Evolutionary conservation across 2,329 filamentous ascomycete species (phyloP).

Genomic region (Hypoxylon sp.): DNA sequence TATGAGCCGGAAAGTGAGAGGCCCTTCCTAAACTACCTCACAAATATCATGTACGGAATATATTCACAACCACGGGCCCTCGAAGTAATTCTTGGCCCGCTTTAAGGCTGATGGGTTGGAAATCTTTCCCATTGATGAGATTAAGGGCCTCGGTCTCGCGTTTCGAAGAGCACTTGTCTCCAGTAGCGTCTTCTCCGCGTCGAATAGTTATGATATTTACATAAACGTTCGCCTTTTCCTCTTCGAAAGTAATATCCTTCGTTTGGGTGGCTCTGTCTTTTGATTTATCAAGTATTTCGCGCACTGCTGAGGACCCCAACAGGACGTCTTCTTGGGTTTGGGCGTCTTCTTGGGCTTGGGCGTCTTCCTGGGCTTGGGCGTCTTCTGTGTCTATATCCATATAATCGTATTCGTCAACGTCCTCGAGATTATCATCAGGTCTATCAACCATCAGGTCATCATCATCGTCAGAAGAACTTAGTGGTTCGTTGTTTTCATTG

Average conservation of each 20-base stretch:
- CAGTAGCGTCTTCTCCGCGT: not conserved
- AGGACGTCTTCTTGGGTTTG: too few species aligned
- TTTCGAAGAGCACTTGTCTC: not conserved
- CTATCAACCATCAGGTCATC: not conserved
- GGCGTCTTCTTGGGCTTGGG: too few species aligned
- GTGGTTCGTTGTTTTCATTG: not conserved
- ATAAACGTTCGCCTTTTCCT: not conserved
- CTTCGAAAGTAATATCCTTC: not conserved
- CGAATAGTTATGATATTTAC: not conserved
- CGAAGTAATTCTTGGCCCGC: not conserved
- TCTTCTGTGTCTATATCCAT: not conserved
- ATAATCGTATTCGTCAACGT: not conserved
- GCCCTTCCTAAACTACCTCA: not conserved
- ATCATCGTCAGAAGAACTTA: not conserved
- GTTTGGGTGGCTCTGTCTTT: not conserved
- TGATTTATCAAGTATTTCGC: not conserved
- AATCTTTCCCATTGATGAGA: not conserved
- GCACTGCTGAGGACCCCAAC: not conserved
- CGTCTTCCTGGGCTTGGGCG: not conserved
- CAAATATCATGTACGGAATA: too few species aligned
- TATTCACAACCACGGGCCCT: not conserved
- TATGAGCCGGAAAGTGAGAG: not conserved
- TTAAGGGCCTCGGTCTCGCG: constrained; percentile 6
- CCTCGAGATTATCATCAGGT: not conserved
- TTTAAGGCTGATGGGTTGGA: not conserved